Evolutionary conservation across 305 asterid genomes (phyloP).

Genomic region (Fraxinus sp.): DNA sequence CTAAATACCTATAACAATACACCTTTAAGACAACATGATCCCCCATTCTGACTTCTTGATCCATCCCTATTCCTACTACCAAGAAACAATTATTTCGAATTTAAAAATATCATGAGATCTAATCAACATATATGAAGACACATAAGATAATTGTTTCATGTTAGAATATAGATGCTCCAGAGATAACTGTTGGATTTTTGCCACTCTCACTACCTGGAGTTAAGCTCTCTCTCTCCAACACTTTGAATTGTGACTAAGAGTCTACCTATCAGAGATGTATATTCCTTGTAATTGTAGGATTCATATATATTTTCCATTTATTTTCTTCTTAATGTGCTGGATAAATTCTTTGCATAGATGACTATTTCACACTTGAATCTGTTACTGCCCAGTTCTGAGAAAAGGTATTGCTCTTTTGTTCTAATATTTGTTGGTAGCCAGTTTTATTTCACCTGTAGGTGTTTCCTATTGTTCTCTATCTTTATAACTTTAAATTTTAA

Average conservation of each 20-base stretch:
- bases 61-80: neutral
- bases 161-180: neutral
- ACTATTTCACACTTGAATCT: conserved; percentile 4
- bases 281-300: neutral
- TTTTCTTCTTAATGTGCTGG: conserved; percentile 11
- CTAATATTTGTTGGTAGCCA: neutral
- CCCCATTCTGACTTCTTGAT: neutral
- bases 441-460: neutral
- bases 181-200: neutral
- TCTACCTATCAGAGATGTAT: neutral
- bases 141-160: neutral
- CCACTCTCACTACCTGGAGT: neutral
- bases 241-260: neutral
- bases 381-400: neutral
- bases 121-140: neutral
- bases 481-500: conserved; percentile 4
- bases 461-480: conserved; percentile 12
- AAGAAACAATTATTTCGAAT: neutral
- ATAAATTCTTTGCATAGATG: conserved; percentile 5
- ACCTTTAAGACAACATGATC: neutral
- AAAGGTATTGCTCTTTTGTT: neutral
- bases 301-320: neutral
- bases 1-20: neutral
- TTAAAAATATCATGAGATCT: neutral
- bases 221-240: neutral